Percentiles rank a stretch among this genome's conserved stretches.
Evolutionary conservation across 805 yeast genomes (phyloP).

Genomic region (Brettanomyces nanus): DNA sequence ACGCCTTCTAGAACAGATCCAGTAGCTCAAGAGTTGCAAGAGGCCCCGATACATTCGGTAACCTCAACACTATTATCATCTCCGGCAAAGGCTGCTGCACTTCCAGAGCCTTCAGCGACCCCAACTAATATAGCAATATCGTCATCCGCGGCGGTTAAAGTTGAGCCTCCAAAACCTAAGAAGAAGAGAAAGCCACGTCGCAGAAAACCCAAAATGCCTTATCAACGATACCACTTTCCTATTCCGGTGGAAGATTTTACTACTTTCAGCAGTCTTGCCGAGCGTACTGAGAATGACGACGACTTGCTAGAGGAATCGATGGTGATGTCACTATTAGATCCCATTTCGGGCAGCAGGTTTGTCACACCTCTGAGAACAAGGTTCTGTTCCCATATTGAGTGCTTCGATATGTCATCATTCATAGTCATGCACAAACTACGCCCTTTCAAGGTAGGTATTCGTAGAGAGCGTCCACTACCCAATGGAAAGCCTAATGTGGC

Average conservation of each 20-base stretch:
- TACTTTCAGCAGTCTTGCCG: slow-evolving; percentile 14
- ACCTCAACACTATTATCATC: not conserved
- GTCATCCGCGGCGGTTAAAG: not conserved
- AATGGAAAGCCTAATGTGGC: slow-evolving; percentile 14
- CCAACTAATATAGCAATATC: not conserved
- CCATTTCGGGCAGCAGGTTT: slow-evolving; percentile 23
- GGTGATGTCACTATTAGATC: slow-evolving; percentile 25
- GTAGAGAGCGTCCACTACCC: slow-evolving; percentile 10
- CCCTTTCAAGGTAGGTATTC: slow-evolving; percentile 21
- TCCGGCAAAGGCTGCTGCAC: not conserved
- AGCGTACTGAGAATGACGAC: slow-evolving; percentile 8
- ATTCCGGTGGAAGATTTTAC: slow-evolving; percentile 15
- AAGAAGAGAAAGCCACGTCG: not conserved
- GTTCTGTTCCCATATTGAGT: slow-evolving; percentile 28
- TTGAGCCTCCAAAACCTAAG: slow-evolving; percentile 1
- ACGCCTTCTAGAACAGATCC: not conserved
- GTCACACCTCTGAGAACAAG: slow-evolving; percentile 24
- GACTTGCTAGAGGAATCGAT: slow-evolving; percentile 23
- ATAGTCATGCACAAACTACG: slow-evolving; percentile 20
- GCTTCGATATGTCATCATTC: slow-evolving; percentile 27
- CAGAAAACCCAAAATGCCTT: slow-evolving; percentile 6
- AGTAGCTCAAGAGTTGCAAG: not conserved
- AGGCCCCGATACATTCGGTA: not conserved
- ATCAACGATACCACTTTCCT: slow-evolving; percentile 9
- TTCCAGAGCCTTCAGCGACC: not conserved